Conservation (phyloP, 768 basidiomycete genomes). For the Lactarius evosmus region DNA sequence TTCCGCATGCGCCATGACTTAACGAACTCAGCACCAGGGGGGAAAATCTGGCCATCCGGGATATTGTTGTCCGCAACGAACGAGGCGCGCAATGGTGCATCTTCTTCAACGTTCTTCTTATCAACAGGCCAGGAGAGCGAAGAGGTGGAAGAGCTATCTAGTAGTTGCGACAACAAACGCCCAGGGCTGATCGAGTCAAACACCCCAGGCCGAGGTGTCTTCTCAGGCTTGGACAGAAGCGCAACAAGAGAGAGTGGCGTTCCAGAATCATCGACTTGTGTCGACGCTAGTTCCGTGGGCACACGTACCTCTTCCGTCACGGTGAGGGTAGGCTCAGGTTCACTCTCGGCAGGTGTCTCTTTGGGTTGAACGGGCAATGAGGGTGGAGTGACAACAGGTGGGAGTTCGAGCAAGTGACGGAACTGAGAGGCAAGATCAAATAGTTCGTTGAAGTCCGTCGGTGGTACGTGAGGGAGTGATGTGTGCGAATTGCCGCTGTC, state of each 20-base stretch:
- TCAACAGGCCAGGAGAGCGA: conserved; percentile 12
- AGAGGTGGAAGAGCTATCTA: conserved; percentile 17
- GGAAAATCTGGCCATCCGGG: conserved; percentile 70
- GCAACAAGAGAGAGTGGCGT: conserved; percentile 19
- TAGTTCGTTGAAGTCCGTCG: conserved; percentile 27
- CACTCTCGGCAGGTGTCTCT: neutral
- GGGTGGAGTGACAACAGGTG: conserved; percentile 18
- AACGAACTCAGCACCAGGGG: conserved; percentile 81
- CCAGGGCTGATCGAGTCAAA: conserved; percentile 21
- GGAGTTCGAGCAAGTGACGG: conserved; percentile 27
- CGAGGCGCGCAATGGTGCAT: conserved; percentile 45
- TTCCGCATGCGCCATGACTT: conserved; percentile 81
- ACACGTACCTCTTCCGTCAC: conserved; percentile 4
- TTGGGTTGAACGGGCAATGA: neutral
- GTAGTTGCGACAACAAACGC: conserved; percentile 22
- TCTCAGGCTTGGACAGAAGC: conserved; percentile 22
- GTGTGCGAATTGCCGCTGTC: conserved; percentile 2
- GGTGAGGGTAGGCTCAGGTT: neutral
- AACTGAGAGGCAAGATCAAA: conserved; percentile 29
- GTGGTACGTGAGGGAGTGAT: conserved; percentile 27
- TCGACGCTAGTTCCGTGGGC: conserved; percentile 23
- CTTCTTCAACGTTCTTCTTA: conserved; percentile 8
- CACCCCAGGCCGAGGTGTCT: conserved; percentile 10
- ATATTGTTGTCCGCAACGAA: conserved; percentile 70
- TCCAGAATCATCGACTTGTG: conserved; percentile 11